Evolutionary conservation across 192 early-diverging fungal species (phyloP), one percentile per base, ranked within the genome.

Genomic region (Mortierella antarctica): DNA sequence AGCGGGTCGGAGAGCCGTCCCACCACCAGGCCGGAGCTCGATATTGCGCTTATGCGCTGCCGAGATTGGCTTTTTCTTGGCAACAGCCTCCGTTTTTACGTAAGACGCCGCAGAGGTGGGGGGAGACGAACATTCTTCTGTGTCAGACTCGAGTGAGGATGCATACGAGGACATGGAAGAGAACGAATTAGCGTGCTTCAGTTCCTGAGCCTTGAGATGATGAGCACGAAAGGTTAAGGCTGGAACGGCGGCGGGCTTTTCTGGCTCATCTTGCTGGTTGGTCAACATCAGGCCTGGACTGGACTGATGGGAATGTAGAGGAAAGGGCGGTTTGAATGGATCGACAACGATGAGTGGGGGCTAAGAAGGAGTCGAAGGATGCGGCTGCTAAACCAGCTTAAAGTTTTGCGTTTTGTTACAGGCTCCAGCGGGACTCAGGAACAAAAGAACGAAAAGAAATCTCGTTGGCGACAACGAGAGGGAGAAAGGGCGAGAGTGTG

Each of bases 81-180:
- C 46, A 9, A 62, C 47, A 23, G 55, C 18, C 31, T 49, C 61
- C 41, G 63, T 55, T 13, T 76, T 59, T 11, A 31, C 31, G 31
- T 31, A 31, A 31, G 31, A 3, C 1, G 68, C 73, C 53, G 62
- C 51, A 12, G 73, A 75, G 41, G 65, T 61, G 14, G 72, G 10
- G 5, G 55, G 65, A 18, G 41, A 48, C 39, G 52, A 53, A 31
- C 48, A 42, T 7, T 61, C 60, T 9, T 69, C 64, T 31, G 31
- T 57, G 39, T 73, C 66, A 9, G 67, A 57, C 21, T 68, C 46
- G 49, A 68, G 18, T 15, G 83, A 82, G 15, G 83, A 84, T 6
- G 83, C 83, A 57, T 84, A 84, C 12, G 83, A 84, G 52, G 78
- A 82, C 50, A 84, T 66, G 17, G 78, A 82, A 6, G 83, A 82